phyloP scores from a whole-genome alignment of 2,329 filamentous ascomycete genomes.

The Ophiocordyceps sinensis region DNA sequence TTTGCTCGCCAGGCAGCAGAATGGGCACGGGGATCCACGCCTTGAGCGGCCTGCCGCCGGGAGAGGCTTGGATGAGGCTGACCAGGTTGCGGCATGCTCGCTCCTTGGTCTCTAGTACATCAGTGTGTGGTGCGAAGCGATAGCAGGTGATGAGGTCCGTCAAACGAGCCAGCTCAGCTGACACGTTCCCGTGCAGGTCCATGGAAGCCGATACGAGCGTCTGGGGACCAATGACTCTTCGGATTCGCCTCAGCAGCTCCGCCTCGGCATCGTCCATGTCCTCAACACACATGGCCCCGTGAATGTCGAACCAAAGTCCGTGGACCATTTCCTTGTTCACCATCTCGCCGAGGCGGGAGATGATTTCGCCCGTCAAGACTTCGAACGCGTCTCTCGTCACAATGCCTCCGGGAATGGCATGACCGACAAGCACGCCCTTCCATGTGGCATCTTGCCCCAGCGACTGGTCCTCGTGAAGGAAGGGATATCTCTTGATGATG shows the following conservation, averaged over 20 bases:
- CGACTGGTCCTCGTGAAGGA: conserved; percentile 24
- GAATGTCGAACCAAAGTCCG: conserved; percentile 41
- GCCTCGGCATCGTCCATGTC: conserved; percentile 31
- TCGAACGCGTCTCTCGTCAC: conserved; percentile 32
- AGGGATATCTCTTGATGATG: conserved; percentile 28
- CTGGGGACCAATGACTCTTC: conserved; percentile 26
- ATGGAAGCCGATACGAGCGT: conserved; percentile 38
- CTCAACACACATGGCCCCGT: conserved; percentile 40
- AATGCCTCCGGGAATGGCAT: conserved; percentile 33
- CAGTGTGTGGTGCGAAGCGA: conserved; percentile 36
- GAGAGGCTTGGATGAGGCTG: conserved; percentile 15
- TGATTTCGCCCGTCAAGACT: conserved; percentile 24
- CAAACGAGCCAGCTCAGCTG: conserved; percentile 29
- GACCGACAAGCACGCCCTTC: conserved; percentile 35
- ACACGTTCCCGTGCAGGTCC: conserved; percentile 42
- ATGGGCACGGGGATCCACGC: conserved; percentile 38
- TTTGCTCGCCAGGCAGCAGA: conserved; percentile 38
- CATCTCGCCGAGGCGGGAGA: conserved; percentile 23
- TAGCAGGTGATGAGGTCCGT: conserved; percentile 38
- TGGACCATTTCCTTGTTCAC: conserved; percentile 19
- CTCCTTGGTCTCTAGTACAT: conserved; percentile 33
- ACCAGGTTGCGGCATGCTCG: conserved; percentile 35
- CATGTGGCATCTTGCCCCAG: conserved; percentile 29
- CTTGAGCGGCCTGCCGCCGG: conserved; percentile 27
- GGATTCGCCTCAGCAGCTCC: conserved; percentile 29